A percentile compares a stretch with the other conserved stretches of the same genome.
These are phyloP conservation scores for Botrytis aclada DNA, from an alignment of 2,329 filamentous ascomycete species.

Conservation along the genomic window DNA sequence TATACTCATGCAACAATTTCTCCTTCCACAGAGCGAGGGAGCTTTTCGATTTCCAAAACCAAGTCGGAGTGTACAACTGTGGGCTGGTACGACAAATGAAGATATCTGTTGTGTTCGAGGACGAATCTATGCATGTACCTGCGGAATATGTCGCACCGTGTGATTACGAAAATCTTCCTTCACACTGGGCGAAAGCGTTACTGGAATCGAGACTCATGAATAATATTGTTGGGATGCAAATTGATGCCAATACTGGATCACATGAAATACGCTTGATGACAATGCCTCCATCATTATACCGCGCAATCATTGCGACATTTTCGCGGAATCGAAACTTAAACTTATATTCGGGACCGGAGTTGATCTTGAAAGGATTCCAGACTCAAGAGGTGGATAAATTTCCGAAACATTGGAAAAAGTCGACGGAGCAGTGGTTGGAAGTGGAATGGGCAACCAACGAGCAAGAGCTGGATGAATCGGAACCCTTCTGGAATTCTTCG, in stretches of 20 bases:
- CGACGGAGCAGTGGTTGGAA: slow-evolving; percentile 13
- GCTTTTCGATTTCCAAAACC: slow-evolving; percentile 15
- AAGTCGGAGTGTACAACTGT: slow-evolving; percentile 10
- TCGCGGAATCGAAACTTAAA: not conserved
- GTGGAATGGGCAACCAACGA: slow-evolving; percentile 10
- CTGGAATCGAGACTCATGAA: slow-evolving; percentile 2
- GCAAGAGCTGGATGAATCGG: slow-evolving; percentile 14
- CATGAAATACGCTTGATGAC: slow-evolving; percentile 7
- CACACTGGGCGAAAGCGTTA: slow-evolving; percentile 12
- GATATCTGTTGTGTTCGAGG: slow-evolving; percentile 8
- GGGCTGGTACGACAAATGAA: slow-evolving; percentile 10
- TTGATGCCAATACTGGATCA: slow-evolving; percentile 6
- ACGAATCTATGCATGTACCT: slow-evolving; percentile 8
- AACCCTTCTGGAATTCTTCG: slow-evolving; percentile 16
- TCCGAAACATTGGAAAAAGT: slow-evolving; percentile 1
- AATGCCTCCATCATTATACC: slow-evolving; percentile 13
- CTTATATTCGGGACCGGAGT: not conserved
- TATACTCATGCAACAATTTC: slow-evolving; percentile 16
- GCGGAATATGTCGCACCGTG: slow-evolving; percentile 6
- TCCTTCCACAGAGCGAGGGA: slow-evolving; percentile 9
- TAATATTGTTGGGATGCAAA: slow-evolving; percentile 12
- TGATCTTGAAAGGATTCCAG: slow-evolving; percentile 12
- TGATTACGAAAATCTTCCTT: slow-evolving; percentile 15
- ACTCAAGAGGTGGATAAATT: slow-evolving; percentile 11
- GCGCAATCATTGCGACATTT: slow-evolving; percentile 7